Conservation (phyloP, 768 basidiomycete genomes). For the Leccinum rimulosum region DNA sequence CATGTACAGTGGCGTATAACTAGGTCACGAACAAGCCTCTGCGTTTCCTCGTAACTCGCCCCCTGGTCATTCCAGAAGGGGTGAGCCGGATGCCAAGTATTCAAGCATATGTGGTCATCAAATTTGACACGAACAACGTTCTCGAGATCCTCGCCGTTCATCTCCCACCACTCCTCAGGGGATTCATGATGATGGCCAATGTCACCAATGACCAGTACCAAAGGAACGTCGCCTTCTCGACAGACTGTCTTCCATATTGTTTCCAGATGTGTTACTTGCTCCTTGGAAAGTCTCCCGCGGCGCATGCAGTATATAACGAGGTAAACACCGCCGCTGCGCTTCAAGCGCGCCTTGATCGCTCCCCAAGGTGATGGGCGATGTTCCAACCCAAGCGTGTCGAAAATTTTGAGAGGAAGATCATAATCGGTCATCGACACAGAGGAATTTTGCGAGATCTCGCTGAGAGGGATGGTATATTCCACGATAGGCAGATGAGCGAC, state of each 20-base stretch:
- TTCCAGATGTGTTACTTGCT: conserved; percentile 31
- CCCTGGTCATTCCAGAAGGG: conserved; percentile 20
- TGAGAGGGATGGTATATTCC: conserved; percentile 11
- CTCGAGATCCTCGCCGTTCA: conserved; percentile 10
- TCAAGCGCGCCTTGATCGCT: conserved; percentile 12
- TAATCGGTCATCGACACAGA: not conserved
- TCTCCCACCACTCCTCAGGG: conserved; percentile 20
- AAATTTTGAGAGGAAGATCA: conserved; percentile 8
- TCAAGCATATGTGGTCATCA: conserved; percentile 18
- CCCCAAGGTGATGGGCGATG: conserved; percentile 13
- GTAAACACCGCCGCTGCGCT: conserved; percentile 12
- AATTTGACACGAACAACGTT: conserved; percentile 10
- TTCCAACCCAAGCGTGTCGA: conserved; percentile 23
- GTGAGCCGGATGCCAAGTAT: conserved; percentile 13
- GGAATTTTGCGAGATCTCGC: not conserved
- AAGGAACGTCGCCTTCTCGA: conserved; percentile 5
- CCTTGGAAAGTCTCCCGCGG: conserved; percentile 33
- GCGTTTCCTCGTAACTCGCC: conserved; percentile 18
- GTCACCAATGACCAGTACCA: conserved; percentile 19
- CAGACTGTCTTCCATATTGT: conserved; percentile 25
- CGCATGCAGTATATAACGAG: conserved; percentile 39
- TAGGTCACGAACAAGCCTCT: conserved; percentile 11
- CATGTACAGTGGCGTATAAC: conserved; percentile 12
- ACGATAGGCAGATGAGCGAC: conserved; percentile 13
- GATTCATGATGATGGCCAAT: conserved; percentile 18